These are phyloP conservation scores for Leccinum subtestaceum DNA, from an alignment of 768 basidiomycete genomes.

Conservation along the genomic window DNA sequence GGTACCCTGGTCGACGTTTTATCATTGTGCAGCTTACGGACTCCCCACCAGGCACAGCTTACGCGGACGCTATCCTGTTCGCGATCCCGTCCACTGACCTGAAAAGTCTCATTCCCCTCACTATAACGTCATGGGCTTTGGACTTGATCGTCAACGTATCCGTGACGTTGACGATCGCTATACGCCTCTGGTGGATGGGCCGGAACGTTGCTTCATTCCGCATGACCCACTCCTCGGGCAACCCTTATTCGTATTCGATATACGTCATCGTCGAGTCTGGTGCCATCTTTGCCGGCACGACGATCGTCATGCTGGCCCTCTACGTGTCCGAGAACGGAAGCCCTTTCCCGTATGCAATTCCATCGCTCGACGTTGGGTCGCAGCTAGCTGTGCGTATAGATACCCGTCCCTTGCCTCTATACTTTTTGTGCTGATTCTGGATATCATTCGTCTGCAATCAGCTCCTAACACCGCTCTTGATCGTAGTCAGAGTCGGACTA, in stretches of 20 bases:
- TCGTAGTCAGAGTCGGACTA: conserved; percentile 16
- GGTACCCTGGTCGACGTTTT: not conserved
- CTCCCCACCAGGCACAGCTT: conserved; percentile 3
- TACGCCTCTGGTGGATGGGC: conserved; percentile 20
- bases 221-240: not conserved
- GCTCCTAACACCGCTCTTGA: conserved; percentile 19
- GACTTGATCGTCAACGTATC: conserved; percentile 20
- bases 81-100: conserved; percentile 10
- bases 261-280: conserved; percentile 21
- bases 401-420: not conserved
- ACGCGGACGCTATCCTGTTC: conserved; percentile 11
- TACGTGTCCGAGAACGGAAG: conserved; percentile 6
- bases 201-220: conserved; percentile 8
- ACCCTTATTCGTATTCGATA: conserved; percentile 15
- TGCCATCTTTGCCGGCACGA: conserved; percentile 16
- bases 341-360: conserved; percentile 11
- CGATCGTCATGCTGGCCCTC: conserved; percentile 16
- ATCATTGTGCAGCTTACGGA: not conserved
- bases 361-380: conserved; percentile 17
- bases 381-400: conserved; percentile 18
- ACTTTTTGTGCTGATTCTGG: not conserved
- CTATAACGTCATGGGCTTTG: conserved; percentile 16
- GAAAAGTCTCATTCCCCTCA: conserved; percentile 6
- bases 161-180: conserved; percentile 23
- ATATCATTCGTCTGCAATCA: not conserved